Evolutionary conservation across 345 rosid genomes (phyloP).

Genomic region (Zanthoxylum bungeanum): DNA sequence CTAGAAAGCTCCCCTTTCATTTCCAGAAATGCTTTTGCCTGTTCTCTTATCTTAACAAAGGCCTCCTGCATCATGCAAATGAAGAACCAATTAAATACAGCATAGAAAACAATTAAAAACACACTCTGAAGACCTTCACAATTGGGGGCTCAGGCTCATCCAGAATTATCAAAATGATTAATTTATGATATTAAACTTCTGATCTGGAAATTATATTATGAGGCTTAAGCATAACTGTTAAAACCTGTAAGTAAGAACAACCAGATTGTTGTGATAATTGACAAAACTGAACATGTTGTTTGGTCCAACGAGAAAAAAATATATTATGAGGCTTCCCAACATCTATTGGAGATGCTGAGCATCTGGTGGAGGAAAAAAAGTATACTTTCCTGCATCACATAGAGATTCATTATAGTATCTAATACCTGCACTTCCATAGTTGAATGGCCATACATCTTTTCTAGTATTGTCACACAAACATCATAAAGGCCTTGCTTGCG

Average conservation of each 20-base stretch:
- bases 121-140: not conserved
- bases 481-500: slow-evolving; percentile 96
- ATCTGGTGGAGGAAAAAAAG: not conserved
- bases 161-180: not conserved
- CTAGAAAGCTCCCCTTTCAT: slow-evolving; percentile 87
- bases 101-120: not conserved
- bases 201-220: not conserved
- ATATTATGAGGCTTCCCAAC: not conserved
- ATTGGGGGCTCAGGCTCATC: not conserved
- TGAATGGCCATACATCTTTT: slow-evolving; percentile 97
- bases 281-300: not conserved
- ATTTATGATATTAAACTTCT: not conserved
- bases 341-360: not conserved
- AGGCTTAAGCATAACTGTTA: not conserved
- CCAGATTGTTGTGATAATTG: not conserved
- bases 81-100: slow-evolving; percentile 14
- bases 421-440: slow-evolving; percentile 99
- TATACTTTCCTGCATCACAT: not conserved
- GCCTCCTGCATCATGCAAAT: slow-evolving; percentile 72
- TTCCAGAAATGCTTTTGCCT: slow-evolving; percentile 92
- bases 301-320: not conserved
- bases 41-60: slow-evolving; percentile 95
- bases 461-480: slow-evolving; percentile 88
- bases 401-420: not conserved
- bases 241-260: not conserved